Conservation (phyloP, 768 basidiomycete species). For the Phylloporus sp. region DNA sequence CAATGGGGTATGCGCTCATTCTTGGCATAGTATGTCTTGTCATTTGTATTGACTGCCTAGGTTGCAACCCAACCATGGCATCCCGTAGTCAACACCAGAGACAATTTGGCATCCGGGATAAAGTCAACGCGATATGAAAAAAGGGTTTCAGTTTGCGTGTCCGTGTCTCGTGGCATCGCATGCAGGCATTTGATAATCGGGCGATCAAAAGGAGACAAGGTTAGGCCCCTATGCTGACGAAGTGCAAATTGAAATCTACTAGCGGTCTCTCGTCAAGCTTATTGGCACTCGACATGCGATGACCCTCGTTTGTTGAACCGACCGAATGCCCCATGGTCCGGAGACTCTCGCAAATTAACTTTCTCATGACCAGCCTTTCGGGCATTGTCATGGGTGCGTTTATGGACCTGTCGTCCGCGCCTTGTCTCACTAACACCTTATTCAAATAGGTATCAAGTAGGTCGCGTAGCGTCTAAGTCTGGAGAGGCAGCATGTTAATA, state of each 20-base stretch:
- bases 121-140: no score
- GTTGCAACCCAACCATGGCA: no score
- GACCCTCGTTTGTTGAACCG: neutral
- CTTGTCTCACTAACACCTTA: neutral
- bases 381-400: slow-evolving; percentile 13
- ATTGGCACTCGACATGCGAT: neutral
- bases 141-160: no score
- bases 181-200: no score
- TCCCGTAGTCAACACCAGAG: no score
- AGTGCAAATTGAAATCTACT: neutral
- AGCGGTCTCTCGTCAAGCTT: neutral
- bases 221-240: neutral
- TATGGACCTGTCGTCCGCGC: neutral
- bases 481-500: neutral
- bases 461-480: neutral
- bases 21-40: no score
- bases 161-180: no score
- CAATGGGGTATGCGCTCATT: no score
- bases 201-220: no score
- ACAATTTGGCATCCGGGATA: no score
- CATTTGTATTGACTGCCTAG: no score
- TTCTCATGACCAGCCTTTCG: slow-evolving; percentile 6
- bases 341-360: slow-evolving; percentile 4
- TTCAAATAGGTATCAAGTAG: slow-evolving; percentile 16
- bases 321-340: neutral